Base-by-base conservation (phyloP, 306 rosid species). In the Malus sieversii region DNA sequence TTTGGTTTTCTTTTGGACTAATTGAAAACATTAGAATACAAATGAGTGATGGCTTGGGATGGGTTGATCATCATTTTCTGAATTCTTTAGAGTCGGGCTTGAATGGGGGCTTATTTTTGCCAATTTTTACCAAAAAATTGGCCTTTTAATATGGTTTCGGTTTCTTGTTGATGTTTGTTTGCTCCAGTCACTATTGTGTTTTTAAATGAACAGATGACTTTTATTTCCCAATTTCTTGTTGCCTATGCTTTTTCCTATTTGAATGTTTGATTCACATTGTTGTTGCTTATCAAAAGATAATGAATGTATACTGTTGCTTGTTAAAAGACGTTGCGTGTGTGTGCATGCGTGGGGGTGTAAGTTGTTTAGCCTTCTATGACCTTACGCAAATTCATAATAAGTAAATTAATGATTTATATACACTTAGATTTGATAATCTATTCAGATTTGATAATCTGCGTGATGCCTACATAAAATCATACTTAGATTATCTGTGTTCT, bases 21-120 rank as follows among this genome's bases (percentile, higher is more conserved):
- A 22, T 12, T 83, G 57, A 74, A 58, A 68, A 68, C 23, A 25
- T 64, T 61, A 70, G 44, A n/a, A 65, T 65, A 73, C 69, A 76
- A 66, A 66, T 78, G 78, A 73, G 73, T 63, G 58, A 40, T 51
- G 78, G 59, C 73, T 76, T 82, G 52, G n/a, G 68, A 20, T 58
- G 67, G 77, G 32, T 68, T 78, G 71, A 58, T 74, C 62, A 70
- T 77, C 61, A 55, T 68, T 83, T 78, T 68, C 16, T 68, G 44
- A 18, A 64, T 63, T 40, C 20, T 64, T 72, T 29, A 4, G 27
- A 25, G 27, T 65, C 4, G 12, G 44, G 59, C 14, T 45, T n/a
- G 23, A 11, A 64, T 53, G 77, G 55, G 70, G 57, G 57, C 57
- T 16, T 51, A 61, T 60, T 61, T 60, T 65, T 15, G 25, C 44